Evolutionary conservation across 116 monocot species (phyloP), one percentile per base, ranked within the genome.

Genomic region (Dioscorea cayenensis): DNA sequence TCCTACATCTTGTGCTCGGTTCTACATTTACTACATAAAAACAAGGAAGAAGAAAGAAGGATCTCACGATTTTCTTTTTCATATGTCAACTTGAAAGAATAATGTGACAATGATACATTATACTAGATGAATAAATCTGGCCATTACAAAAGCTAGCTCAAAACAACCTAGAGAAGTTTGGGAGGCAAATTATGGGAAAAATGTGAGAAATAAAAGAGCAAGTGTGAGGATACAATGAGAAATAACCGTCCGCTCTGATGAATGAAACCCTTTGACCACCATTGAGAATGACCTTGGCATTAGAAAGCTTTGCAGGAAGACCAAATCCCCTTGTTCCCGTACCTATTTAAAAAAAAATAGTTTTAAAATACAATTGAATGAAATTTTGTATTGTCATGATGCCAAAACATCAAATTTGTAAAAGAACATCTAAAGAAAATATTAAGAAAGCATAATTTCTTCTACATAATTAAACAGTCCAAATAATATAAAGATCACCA

Each of bases 201-300:
- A 65, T 13, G 16, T 43, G 17, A 65, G 35, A 32, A 14, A 35
- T 36, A 5, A 28, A 17, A 65, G 28, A 65, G 32, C 3, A 65
- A 22, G 27, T 32, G 12, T 22, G 25, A 90, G 84, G 84, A 90
- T 90, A 90, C 90, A 90, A 87, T 84, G 87, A 76, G 80, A 95
- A 95, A 76, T 85, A 92, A 51, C 95, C 95, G 83, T 95, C 92
- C 64, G 85, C 78, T 65, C 82, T 82, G 69, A 80, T 73, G 83
- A 90, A 92, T 48, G 90, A 71, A 70, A 85, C 78, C 28, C 61
- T 90, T 73, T 90, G 87, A 29, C 92, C 95, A 79, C 92, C 92
- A 84, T 95, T 95, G 65, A 95, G 92, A 66, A 95, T 84, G 51
- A 95, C 78, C 75, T 92, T 95, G 22, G 77, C 73, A 58, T 92